phyloP scores from a whole-genome alignment of 768 basidiomycete genomes.

The Termitomyces titanicus region DNA sequence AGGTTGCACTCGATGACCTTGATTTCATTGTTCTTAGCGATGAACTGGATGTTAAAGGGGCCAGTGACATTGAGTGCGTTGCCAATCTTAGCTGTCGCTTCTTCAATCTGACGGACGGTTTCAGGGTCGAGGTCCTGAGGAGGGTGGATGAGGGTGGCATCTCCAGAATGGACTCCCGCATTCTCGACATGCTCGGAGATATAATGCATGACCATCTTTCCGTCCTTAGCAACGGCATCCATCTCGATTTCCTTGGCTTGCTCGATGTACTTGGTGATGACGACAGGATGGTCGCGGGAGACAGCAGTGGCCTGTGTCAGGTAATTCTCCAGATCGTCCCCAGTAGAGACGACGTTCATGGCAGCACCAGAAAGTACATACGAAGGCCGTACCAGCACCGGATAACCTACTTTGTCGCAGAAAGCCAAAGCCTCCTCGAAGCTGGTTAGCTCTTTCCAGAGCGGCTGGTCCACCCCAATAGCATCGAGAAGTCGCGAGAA shows the following conservation, averaged over 20 bases:
- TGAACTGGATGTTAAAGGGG: slow-evolving; percentile 99
- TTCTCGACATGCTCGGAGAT: slow-evolving; percentile 99
- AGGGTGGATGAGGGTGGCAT: slow-evolving; percentile 96
- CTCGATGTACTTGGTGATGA: slow-evolving; percentile 99
- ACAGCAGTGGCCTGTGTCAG: slow-evolving; percentile 94
- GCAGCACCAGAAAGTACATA: slow-evolving; percentile 99
- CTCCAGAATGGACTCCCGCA: slow-evolving; percentile 97
- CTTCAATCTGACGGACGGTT: slow-evolving; percentile 93
- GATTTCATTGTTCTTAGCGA: slow-evolving; percentile 99
- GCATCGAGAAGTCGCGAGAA: slow-evolving; percentile 97
- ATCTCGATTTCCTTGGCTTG: slow-evolving; percentile 99
- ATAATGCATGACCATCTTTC: slow-evolving; percentile 99
- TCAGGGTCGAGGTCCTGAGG: slow-evolving; percentile 97
- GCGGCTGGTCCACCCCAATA: slow-evolving; percentile 97
- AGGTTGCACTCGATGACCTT: slow-evolving; percentile 99
- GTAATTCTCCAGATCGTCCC: slow-evolving; percentile 88
- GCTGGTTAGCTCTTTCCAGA: slow-evolving; percentile 95
- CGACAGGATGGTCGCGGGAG: slow-evolving; percentile 94
- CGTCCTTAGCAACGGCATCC: slow-evolving; percentile 97
- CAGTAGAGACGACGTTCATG: slow-evolving; percentile 98
- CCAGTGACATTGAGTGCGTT: slow-evolving; percentile 97
- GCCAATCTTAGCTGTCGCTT: slow-evolving; percentile 96
- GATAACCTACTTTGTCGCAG: slow-evolving; percentile 92
- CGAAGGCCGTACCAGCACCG: slow-evolving; percentile 94
- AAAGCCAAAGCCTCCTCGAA: slow-evolving; percentile 85